Evolutionary conservation across 495 filamentous ascomycete species (phyloP), one percentile per base, ranked within the genome.

Genomic region (Patellaria atrata): DNA sequence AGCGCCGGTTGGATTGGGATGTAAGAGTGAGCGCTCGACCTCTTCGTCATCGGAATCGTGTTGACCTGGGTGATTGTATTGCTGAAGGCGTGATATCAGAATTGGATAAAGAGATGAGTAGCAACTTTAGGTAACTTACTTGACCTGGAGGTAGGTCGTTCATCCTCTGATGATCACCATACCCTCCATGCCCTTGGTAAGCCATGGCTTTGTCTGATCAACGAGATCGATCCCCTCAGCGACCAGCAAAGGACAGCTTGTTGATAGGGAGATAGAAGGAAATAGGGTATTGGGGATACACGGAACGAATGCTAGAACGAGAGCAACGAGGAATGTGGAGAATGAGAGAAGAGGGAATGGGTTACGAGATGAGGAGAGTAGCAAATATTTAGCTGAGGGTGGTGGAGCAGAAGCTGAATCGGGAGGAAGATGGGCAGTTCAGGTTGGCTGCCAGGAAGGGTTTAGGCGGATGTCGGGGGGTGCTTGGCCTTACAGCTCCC

Each of bases 1-100:
- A 20, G 69, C 69, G 26, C 70, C 55, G 15, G 46, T 69, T 12
- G 68, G 63, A 38, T 74, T 71, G 40, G 73, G 63, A 41, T 79
- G 70, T 29, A 94, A 68, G 14, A 94, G 69, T 36, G 78, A 74
- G 35, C 68, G 63, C 38, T 80, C 72, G 22, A 74, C 73, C 55
- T 87, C 58, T 9, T 57, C 82, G 52, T 89, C 82, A 35, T 86
- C 81, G 38, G 74, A 70, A 30, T 70, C 61, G 30, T 39, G 45
- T 33, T 43, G 43, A 27, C 48, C 51, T 29, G 67, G 67, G 5
- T 64, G 44, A 48, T 71, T 63, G 41, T 73, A 73, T 59, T 71
- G 59, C 46, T 57, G 32, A n/a, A n/a, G n/a, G n/a, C 25, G 15
- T 28, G 36, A 13, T 35, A 33, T 27, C 28, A 31, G 8, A 9